Evolutionary conservation across 2,329 filamentous ascomycete species (phyloP), one percentile per base, ranked within the genome.

Genomic region (Paecilomyces dactylethromorphus): DNA sequence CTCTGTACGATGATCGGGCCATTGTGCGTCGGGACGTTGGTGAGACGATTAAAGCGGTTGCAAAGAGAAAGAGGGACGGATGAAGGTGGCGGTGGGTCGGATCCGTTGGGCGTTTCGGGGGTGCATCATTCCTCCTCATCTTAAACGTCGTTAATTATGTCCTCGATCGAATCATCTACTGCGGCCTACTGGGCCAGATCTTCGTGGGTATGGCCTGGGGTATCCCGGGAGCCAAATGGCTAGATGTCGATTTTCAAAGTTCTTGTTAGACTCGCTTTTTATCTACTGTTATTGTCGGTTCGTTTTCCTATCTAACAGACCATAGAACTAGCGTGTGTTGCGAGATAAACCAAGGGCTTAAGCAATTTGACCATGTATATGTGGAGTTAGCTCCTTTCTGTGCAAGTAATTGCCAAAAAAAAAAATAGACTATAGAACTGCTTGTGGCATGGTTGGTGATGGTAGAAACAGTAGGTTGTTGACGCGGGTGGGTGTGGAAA

Each of bases 151-250:
- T 83, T 60, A 85, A 86, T 62, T 76, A 77, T 58, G 66, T 79
- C 0, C 77, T 91, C 1, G 83, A 91, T 64, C 78, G 74, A 13
- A 63, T 84, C 0, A 67, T 90, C 0, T 90, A 87, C 69, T 91
- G 88, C 66, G 89, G 88, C 0, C 80, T 92, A 0, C 74, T 92
- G 5, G 89, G 88, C 0, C 87, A 92, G 65, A 80, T 92, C 13
- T 75, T 91, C 7, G 70, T 91, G 18, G 89, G 89, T 12, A 81
- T 91, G 8, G 82, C 85, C 8, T 92, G 83, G 82, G 89, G 89
- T 8, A 81, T 81, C 0, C 88, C 89, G 0, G 87, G 87, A 1
- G 82, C 78, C 2, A 79, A 83, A 68, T 86, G 82, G 81, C 79
- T 92, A 0, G 75, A 78, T 0, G 21, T 58, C 0, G 74, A 80